Evolutionary conservation across 257 asterid genomes (phyloP).

Genomic region (Cynanchum wilfordii): DNA sequence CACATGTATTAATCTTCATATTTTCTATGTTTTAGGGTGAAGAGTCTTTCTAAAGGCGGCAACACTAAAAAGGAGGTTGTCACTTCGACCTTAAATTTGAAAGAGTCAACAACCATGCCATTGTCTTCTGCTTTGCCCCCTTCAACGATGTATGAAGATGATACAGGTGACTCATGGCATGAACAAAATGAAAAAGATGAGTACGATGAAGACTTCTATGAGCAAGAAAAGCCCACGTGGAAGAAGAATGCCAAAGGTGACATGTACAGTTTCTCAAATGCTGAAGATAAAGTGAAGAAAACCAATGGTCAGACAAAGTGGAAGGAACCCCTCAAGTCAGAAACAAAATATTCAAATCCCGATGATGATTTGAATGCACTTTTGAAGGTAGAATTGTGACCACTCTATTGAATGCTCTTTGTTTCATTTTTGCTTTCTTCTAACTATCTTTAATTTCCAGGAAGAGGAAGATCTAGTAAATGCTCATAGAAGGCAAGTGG

Average conservation of each 20-base stretch:
- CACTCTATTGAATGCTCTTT: background rate
- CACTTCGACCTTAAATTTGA: constrained; percentile 61
- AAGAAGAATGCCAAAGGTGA: constrained; percentile 56
- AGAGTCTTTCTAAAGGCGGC: constrained; percentile 92
- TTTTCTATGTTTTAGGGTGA: constrained; percentile 51
- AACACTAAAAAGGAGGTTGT: constrained; percentile 64
- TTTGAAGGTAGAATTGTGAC: constrained; percentile 52
- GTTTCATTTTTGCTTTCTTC: constrained; percentile 5
- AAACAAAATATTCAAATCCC: constrained; percentile 37
- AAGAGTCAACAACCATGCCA: constrained; percentile 65
- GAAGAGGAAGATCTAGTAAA: constrained; percentile 65
- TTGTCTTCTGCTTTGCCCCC: constrained; percentile 48
- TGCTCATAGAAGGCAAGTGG: constrained; percentile 50
- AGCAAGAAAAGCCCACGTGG: constrained; percentile 65
- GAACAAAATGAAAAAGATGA: constrained; percentile 84
- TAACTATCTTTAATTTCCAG: constrained; percentile 31
- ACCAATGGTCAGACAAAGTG: constrained; percentile 56
- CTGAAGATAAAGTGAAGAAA: constrained; percentile 60
- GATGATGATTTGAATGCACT: constrained; percentile 67
- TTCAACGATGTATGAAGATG: constrained; percentile 66
- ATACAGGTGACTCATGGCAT: constrained; percentile 75
- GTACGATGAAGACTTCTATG: constrained; percentile 67
- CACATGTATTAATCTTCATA: background rate
- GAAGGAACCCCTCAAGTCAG: constrained; percentile 75
- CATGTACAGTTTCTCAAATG: constrained; percentile 34